A percentile compares a stretch with the other conserved stretches of the same genome.
These are phyloP conservation scores for Skeletonema tropicum DNA, from an alignment of 108 stramenopile species.

Conservation along the genomic window DNA sequence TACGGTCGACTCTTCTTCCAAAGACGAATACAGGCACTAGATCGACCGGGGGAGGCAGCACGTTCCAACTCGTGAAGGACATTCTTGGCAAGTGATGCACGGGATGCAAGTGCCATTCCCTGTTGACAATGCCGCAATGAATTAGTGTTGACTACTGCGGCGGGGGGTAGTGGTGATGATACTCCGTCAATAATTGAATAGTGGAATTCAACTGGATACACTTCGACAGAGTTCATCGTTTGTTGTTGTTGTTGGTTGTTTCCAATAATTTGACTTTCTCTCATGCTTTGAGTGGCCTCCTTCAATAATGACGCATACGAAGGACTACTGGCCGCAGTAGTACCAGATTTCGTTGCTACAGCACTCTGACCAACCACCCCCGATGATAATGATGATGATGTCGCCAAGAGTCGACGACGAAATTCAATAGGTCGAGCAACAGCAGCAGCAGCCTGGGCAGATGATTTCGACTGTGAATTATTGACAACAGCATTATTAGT, in stretches of 20 bases:
- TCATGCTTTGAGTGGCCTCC: not conserved
- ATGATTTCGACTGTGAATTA: not conserved
- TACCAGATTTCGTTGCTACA: too few relatives aligned
- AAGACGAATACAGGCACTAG: conserved; percentile 60
- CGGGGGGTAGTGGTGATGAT: not conserved
- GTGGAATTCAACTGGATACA: conserved; percentile 70
- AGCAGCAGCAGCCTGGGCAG: conserved; percentile 3
- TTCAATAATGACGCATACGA: not conserved
- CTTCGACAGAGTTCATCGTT: conserved; percentile 51
- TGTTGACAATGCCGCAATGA: not conserved
- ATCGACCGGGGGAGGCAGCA: conserved; percentile 57
- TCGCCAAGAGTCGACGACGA: conserved; percentile 51
- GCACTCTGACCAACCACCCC: not conserved
- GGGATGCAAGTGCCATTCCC: conserved; percentile 72
- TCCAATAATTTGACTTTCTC: not conserved
- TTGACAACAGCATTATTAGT: not conserved
- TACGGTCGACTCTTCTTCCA: conserved; percentile 51
- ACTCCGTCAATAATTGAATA: conserved; percentile 51
- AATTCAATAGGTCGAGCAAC: conserved; percentile 78
- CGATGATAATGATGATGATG: conserved; percentile 16
- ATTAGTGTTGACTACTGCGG: not conserved
- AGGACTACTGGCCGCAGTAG: not conserved
- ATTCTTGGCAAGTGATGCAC: conserved; percentile 36
- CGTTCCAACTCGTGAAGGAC: conserved; percentile 56
- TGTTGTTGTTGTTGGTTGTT: not conserved